Percentiles rank a stretch among this genome's conserved stretches.
These are phyloP conservation scores for Apophysomyces variabilis DNA, from an alignment of 371 early-diverging fungal species.

Conservation along the genomic window DNA sequence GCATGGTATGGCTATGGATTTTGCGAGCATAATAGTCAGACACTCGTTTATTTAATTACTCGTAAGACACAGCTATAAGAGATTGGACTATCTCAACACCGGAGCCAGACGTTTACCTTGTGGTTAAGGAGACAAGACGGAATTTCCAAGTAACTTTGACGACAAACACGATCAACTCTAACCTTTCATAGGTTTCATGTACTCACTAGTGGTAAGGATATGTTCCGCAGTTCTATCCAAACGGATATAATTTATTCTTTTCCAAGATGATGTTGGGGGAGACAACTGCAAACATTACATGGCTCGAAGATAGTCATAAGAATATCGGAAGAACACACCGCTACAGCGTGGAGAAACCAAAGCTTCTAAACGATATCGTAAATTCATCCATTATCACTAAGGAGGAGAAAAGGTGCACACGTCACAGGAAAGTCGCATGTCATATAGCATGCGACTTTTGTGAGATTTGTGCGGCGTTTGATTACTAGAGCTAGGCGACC, in stretches of 20 bases:
- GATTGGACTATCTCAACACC: slow-evolving; percentile 2
- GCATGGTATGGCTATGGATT: background rate
- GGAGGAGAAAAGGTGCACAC: too few relatives aligned
- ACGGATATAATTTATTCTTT: background rate
- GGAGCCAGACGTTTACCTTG: background rate
- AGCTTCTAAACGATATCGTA: too few relatives aligned
- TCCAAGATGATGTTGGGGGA: background rate
- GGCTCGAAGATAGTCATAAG: too few relatives aligned
- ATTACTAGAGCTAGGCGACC: too few relatives aligned
- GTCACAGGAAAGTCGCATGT: too few relatives aligned
- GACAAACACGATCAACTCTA: background rate
- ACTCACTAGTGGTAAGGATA: background rate
- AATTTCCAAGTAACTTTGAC: background rate
- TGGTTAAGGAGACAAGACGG: background rate
- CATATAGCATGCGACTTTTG: too few relatives aligned
- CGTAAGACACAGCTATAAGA: background rate
- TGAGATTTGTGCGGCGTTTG: too few relatives aligned
- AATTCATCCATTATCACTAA: too few relatives aligned
- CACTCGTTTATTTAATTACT: background rate
- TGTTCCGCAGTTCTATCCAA: background rate
- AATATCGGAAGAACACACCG: too few relatives aligned
- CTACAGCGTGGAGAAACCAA: too few relatives aligned
- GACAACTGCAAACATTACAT: background rate
- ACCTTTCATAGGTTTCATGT: background rate
- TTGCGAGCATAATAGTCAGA: background rate